Evolutionary conservation across 345 rosid species (phyloP), one percentile per base, ranked within the genome.

Genomic region (Geranium brycei): DNA sequence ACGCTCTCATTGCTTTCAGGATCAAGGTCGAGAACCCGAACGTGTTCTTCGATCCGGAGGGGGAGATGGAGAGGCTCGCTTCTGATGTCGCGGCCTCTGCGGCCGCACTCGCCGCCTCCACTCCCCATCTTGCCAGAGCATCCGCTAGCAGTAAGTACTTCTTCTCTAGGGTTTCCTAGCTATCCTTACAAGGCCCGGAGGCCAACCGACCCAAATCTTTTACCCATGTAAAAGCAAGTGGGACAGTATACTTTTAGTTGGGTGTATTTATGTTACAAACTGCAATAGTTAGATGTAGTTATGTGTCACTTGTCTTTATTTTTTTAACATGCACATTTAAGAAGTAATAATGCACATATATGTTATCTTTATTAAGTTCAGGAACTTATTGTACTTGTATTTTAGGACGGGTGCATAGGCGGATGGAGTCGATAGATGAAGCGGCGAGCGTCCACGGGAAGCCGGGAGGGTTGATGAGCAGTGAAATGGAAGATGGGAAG

Each of bases 401-500:
- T 47, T 47, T 11, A 47, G 53, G 53, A 47, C 53, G 53, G 53
- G 11, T 47, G 53, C 53, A 47, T 13, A 47, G 53, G 11, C 53
- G 53, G 3, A 47, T 47, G 53, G 53, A 47, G 11, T 47, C 53
- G 10, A 47, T 47, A 47, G 53, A 47, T 13, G 53, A 47, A 13
- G 53, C 53, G 53, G 15, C 53, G 53, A 47, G 53, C 15, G 53
- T 47, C 3, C 53, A 47, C 11, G 53, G 53, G 15, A 8, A 8
- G 14, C 14, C 12, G 3, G 53, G 13, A 8, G 13, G 13, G 14
- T 8, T 13, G 53, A 47, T 47, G 53, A 13, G 15, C 53, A 47
- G 11, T 38, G 47, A 10, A 23, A 23, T 35, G 76, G 72, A 64
- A 73, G 73, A 68, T 30, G 0, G 2, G 69, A 57, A 59, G 71